Evolutionary conservation across 768 basidiomycete species (phyloP).

Genomic region (Tulasnella sp.): DNA sequence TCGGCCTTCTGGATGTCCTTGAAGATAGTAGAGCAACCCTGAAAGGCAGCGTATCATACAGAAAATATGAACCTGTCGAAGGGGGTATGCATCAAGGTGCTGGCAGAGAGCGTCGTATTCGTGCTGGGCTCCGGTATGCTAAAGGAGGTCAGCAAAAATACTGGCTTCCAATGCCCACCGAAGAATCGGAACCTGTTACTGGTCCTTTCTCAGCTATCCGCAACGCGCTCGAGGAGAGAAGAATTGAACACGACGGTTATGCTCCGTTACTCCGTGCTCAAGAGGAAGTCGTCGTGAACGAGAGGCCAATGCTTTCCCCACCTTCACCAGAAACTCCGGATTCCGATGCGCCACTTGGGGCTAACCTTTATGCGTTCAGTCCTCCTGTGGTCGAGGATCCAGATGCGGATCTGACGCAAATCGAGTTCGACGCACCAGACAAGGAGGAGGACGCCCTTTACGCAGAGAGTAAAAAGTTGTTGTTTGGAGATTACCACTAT

Average conservation of each 20-base stretch:
- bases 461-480: slow-evolving; percentile 55
- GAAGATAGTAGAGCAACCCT: slow-evolving; percentile 75
- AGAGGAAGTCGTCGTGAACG: slow-evolving; percentile 49
- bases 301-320: slow-evolving; percentile 23
- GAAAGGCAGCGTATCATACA: slow-evolving; percentile 84
- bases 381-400: slow-evolving; percentile 29
- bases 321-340: slow-evolving; percentile 12
- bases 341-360: slow-evolving; percentile 23
- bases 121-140: slow-evolving; percentile 83
- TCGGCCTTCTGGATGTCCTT: slow-evolving; percentile 74
- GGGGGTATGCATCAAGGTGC: slow-evolving; percentile 83
- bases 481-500: slow-evolving; percentile 87
- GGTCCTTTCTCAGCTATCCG: slow-evolving; percentile 27
- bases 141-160: slow-evolving; percentile 89
- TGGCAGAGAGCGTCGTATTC: slow-evolving; percentile 73
- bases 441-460: slow-evolving; percentile 66
- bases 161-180: slow-evolving; percentile 70
- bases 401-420: slow-evolving; percentile 25
- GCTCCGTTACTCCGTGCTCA: slow-evolving; percentile 63
- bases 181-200: slow-evolving; percentile 22
- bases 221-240: slow-evolving; percentile 23
- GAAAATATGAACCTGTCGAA: slow-evolving; percentile 91
- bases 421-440: slow-evolving; percentile 51
- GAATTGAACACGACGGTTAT: slow-evolving; percentile 43
- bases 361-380: slow-evolving; percentile 21